Conservation (phyloP, 73 alveolate genomes). For the Effrenium voratum region DNA sequence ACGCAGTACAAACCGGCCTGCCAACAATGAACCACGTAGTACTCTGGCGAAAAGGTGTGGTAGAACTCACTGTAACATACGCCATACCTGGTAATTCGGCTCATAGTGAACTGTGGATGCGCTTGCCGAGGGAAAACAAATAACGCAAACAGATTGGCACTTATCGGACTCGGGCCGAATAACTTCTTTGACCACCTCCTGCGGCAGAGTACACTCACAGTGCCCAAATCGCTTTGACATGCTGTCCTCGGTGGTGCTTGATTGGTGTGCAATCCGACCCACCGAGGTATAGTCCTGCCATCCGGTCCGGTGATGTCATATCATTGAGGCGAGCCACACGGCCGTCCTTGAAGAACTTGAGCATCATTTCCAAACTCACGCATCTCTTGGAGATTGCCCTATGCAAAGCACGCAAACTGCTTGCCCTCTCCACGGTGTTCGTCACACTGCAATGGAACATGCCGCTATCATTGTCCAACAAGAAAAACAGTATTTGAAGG, state of each 20-base stretch:
- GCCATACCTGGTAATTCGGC: slow-evolving; percentile 71
- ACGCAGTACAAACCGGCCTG: no score
- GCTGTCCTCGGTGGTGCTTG: slow-evolving; percentile 65
- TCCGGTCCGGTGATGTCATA: no score
- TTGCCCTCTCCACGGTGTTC: no score
- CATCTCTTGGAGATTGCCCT: slow-evolving; percentile 62
- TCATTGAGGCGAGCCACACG: neutral
- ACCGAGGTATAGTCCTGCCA: slow-evolving; percentile 47
- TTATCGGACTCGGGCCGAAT: slow-evolving; percentile 14
- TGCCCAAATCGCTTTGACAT: neutral
- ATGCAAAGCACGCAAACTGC: no score
- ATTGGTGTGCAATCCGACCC: slow-evolving; percentile 38
- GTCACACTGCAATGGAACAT: no score
- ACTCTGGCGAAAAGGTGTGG: slow-evolving; percentile 49
- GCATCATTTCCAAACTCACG: slow-evolving; percentile 61
- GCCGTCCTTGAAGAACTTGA: slow-evolving; percentile 60
- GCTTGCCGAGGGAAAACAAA: neutral
- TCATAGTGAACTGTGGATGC: no score
- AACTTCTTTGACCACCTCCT: slow-evolving; percentile 74
- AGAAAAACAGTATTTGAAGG: no score
- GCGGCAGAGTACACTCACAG: neutral
- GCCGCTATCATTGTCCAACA: no score
- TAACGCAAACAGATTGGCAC: neutral
- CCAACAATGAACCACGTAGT: slow-evolving; percentile 73
- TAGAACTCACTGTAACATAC: slow-evolving; percentile 71